phyloP scores from a whole-genome alignment of 768 basidiomycete genomes.

The Suillus weaverae region DNA sequence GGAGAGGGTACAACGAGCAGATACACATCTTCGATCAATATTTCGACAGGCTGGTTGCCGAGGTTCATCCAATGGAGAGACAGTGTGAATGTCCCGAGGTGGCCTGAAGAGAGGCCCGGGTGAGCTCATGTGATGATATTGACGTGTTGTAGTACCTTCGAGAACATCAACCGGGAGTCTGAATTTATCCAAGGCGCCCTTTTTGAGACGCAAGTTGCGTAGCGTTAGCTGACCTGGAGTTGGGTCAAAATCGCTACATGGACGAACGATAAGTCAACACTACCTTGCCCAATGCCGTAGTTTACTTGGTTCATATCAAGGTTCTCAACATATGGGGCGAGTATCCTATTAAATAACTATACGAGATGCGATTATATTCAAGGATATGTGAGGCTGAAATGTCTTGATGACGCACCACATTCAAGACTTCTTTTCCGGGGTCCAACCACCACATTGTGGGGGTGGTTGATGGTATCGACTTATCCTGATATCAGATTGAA shows the following conservation, averaged over 20 bases:
- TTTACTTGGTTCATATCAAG: constrained; percentile 94
- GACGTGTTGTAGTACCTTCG: constrained; percentile 57
- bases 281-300: constrained; percentile 88
- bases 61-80: constrained; percentile 90
- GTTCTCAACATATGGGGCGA: constrained; percentile 95
- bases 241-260: constrained; percentile 10
- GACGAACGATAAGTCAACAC: constrained; percentile 10
- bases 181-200: constrained; percentile 92
- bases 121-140: background rate
- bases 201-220: constrained; percentile 83
- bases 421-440: constrained; percentile 81
- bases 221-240: constrained; percentile 71
- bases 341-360: constrained; percentile 84
- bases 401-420: constrained; percentile 54
- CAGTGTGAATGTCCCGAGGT: constrained; percentile 83
- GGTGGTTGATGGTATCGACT: constrained; percentile 7
- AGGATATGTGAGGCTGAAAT: background rate
- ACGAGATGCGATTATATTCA: background rate
- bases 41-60: constrained; percentile 86
- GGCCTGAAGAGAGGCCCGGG: constrained; percentile 46
- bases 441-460: constrained; percentile 82
- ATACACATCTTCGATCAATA: constrained; percentile 92
- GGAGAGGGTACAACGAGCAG: constrained; percentile 86
- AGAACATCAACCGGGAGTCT: constrained; percentile 92
- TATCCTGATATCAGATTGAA: background rate